phyloP scores from a whole-genome alignment of 1,284 basidiomycete genomes.

The Porphyrellus sp. region DNA sequence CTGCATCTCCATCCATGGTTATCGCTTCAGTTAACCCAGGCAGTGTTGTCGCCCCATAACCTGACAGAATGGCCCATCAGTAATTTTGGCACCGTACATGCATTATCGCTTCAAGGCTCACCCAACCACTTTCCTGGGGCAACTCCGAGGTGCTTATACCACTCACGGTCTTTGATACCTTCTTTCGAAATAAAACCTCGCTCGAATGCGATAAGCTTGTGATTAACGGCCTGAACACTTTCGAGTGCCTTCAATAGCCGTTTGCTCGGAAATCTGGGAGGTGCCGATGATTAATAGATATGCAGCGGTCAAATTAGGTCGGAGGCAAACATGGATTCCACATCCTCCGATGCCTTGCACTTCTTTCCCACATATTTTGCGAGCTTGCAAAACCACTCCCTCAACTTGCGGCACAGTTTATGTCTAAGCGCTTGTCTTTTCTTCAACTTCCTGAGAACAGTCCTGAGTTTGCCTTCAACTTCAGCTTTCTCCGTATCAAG shows the following conservation, averaged over 20 bases:
- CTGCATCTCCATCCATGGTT: conserved; percentile 46
- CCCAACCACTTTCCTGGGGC: conserved; percentile 76
- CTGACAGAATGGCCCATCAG: conserved; percentile 26
- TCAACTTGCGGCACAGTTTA: conserved; percentile 19
- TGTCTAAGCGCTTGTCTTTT: conserved; percentile 10
- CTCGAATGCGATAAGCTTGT: conserved; percentile 62
- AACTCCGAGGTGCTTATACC: conserved; percentile 72
- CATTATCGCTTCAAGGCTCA: conserved; percentile 25
- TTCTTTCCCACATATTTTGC: conserved; percentile 25
- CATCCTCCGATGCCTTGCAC: conserved; percentile 14
- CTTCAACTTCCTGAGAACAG: conserved; percentile 35
- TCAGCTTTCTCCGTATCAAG: conserved; percentile 53
- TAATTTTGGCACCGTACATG: conserved; percentile 3
- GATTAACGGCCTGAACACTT: conserved; percentile 54
- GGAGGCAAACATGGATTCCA: conserved; percentile 18
- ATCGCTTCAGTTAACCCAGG: conserved; percentile 62
- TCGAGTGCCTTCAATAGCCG: conserved; percentile 46
- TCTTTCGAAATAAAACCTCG: conserved; percentile 63
- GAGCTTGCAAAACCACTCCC: conserved; percentile 34
- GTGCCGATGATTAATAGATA: conserved; percentile 3
- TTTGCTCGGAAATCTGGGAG: conserved; percentile 18
- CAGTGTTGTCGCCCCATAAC: conserved; percentile 63
- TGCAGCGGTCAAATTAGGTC: not conserved
- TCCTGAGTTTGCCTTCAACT: conserved; percentile 38
- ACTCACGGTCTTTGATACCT: conserved; percentile 65